These are phyloP conservation scores for Rhododendron simsii DNA, from an alignment of 148 eudicot species.

Conservation along the genomic window DNA sequence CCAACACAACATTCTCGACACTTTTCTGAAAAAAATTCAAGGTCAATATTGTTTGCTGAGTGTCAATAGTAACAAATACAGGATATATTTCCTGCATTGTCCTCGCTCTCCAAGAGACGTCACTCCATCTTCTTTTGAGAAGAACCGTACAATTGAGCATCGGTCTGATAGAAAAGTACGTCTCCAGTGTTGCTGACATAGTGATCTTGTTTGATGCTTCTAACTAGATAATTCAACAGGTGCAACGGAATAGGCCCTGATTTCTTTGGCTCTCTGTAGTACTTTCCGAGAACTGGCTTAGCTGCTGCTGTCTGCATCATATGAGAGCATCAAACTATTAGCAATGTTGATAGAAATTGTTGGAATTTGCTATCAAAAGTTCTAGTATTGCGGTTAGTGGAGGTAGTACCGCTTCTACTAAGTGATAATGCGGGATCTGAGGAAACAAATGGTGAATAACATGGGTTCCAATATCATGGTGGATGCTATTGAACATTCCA, in stretches of 20 bases:
- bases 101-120: not conserved
- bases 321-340: conserved; percentile 1
- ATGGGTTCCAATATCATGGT: conserved; percentile 21
- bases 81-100: not conserved
- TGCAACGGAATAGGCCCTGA: conserved; percentile 47
- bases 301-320: conserved; percentile 44
- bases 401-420: conserved; percentile 40
- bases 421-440: conserved; percentile 54
- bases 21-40: not conserved
- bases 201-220: conserved; percentile 43
- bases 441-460: conserved; percentile 35
- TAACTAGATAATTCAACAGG: conserved; percentile 25
- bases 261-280: conserved; percentile 50
- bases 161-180: conserved; percentile 47
- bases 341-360: not conserved
- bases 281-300: conserved; percentile 40
- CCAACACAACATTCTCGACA: not conserved
- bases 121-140: conserved; percentile 21
- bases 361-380: not conserved
- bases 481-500: conserved; percentile 17
- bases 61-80: not conserved
- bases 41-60: not conserved
- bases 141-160: conserved; percentile 12
- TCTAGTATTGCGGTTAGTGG: not conserved
- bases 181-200: conserved; percentile 49